Evolutionary conservation across 257 asterid genomes (phyloP).

Genomic region (Fraxinus cuspidata): DNA sequence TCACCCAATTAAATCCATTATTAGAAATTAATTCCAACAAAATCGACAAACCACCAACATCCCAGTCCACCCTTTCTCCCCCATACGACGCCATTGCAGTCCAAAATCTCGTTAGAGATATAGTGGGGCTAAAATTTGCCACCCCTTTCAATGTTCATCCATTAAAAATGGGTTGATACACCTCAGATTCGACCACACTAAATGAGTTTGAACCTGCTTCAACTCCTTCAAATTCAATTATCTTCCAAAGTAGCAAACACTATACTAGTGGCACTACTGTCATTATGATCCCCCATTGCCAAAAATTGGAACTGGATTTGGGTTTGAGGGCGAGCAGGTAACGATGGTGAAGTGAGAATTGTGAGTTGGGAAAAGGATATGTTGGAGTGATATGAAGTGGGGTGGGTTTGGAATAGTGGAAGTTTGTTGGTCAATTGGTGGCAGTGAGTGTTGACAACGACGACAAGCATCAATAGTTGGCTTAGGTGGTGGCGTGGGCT

Average conservation of each 20-base stretch:
- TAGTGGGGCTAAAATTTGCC: constrained; percentile 82
- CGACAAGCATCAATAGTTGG: too few relatives aligned
- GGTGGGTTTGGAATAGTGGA: too few relatives aligned
- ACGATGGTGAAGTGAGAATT: too few relatives aligned
- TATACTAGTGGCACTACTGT: constrained; percentile 41
- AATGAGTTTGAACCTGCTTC: constrained; percentile 47
- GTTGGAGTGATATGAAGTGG: too few relatives aligned
- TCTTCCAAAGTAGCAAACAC: constrained; percentile 59
- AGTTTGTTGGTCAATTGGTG: too few relatives aligned
- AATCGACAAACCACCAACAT: constrained; percentile 28
- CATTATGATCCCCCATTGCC: constrained; percentile 21
- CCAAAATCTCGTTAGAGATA: constrained; percentile 68
- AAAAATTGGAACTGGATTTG: background rate
- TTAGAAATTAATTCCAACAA: too few relatives aligned
- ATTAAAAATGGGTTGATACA: constrained; percentile 22
- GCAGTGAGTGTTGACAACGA: too few relatives aligned
- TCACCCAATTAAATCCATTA: too few relatives aligned
- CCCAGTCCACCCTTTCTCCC: constrained; percentile 75
- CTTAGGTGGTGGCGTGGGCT: too few relatives aligned
- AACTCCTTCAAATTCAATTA: constrained; percentile 31
- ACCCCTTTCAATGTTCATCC: constrained; percentile 58
- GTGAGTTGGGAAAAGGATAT: too few relatives aligned
- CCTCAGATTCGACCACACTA: constrained; percentile 38
- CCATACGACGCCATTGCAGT: constrained; percentile 85
- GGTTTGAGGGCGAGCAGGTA: too few relatives aligned